These are phyloP conservation scores for Pyrrhoderma lamaoense DNA, from an alignment of 1,284 basidiomycete genomes.

Conservation along the genomic window DNA sequence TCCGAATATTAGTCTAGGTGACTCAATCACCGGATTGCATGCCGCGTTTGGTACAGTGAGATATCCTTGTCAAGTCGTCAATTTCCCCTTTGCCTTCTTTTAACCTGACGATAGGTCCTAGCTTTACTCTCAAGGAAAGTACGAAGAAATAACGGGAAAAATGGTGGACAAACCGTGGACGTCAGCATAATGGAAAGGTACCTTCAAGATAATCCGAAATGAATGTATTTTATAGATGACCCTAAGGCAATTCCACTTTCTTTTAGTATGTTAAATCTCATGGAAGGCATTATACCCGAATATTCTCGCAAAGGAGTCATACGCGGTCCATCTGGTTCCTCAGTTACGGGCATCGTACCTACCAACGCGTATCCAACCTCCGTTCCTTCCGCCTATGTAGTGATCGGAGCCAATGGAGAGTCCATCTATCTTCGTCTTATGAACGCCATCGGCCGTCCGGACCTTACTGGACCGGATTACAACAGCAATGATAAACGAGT, in stretches of 20 bases:
- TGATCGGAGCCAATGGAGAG: constrained; percentile 67
- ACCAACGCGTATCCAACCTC: constrained; percentile 60
- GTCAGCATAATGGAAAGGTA: constrained; percentile 69
- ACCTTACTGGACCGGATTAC: constrained; percentile 49
- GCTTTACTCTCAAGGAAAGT: constrained; percentile 56
- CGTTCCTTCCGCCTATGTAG: constrained; percentile 43
- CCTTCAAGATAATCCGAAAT: not conserved
- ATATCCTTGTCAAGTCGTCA: too few species aligned
- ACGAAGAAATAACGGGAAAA: constrained; percentile 30
- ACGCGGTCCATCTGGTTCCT: constrained; percentile 64
- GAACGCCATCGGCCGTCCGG: constrained; percentile 47
- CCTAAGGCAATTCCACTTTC: too few species aligned
- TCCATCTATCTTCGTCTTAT: constrained; percentile 61
- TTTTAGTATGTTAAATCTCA: constrained; percentile 60
- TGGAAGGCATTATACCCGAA: constrained; percentile 72
- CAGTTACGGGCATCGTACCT: constrained; percentile 64
- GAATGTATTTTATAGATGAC: too few species aligned
- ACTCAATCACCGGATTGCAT: constrained; percentile 62
- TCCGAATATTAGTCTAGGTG: constrained; percentile 64
- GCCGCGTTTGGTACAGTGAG: constrained; percentile 65
- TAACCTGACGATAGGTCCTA: constrained; percentile 62
- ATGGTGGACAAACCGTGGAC: constrained; percentile 54
- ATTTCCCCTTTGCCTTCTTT: too few species aligned
- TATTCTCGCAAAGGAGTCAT: constrained; percentile 62
- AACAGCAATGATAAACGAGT: constrained; percentile 60